Evolutionary conservation across 495 filamentous ascomycete genomes (phyloP).

Genomic region (Hypoxylon rickii): DNA sequence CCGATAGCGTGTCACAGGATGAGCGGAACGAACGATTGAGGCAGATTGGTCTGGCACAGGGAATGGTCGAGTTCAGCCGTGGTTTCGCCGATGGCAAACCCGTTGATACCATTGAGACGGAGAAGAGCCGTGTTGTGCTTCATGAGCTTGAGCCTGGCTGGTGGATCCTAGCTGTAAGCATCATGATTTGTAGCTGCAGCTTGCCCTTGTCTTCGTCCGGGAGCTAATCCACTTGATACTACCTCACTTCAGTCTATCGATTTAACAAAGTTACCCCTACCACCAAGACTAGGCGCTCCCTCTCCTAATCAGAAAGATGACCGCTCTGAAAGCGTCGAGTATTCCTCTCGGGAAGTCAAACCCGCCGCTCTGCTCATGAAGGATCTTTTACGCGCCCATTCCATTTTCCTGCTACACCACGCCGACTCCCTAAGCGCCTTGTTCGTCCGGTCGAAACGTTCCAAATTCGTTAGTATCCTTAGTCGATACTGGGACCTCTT

Average conservation of each 20-base stretch:
- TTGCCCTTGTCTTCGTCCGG: conserved; percentile 6
- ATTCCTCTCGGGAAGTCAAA: conserved; percentile 85
- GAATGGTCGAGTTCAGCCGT: conserved; percentile 91
- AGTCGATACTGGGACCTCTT: conserved; percentile 85
- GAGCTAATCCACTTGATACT: too few relatives aligned
- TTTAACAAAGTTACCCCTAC: conserved; percentile 64
- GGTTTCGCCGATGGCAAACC: conserved; percentile 78
- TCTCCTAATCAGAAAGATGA: conserved; percentile 20
- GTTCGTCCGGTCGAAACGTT: conserved; percentile 57
- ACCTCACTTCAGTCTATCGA: conserved; percentile 69
- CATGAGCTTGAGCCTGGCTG: conserved; percentile 81
- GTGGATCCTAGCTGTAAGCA: conserved; percentile 88
- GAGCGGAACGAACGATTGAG: conserved; percentile 81
- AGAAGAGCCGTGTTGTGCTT: conserved; percentile 80
- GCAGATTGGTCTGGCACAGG: conserved; percentile 96
- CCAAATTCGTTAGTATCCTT: conserved; percentile 61
- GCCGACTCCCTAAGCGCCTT: conserved; percentile 68
- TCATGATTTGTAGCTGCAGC: not conserved
- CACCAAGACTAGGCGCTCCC: conserved; percentile 38
- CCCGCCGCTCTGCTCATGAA: conserved; percentile 77
- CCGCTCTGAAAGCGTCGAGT: conserved; percentile 60
- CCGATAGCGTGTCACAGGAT: conserved; percentile 53
- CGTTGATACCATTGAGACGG: conserved; percentile 87
- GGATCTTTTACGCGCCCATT: conserved; percentile 81
- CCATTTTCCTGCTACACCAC: conserved; percentile 86